Conservation (phyloP, 805 yeast species). For the Sungouiozyma ichnusensis region DNA sequence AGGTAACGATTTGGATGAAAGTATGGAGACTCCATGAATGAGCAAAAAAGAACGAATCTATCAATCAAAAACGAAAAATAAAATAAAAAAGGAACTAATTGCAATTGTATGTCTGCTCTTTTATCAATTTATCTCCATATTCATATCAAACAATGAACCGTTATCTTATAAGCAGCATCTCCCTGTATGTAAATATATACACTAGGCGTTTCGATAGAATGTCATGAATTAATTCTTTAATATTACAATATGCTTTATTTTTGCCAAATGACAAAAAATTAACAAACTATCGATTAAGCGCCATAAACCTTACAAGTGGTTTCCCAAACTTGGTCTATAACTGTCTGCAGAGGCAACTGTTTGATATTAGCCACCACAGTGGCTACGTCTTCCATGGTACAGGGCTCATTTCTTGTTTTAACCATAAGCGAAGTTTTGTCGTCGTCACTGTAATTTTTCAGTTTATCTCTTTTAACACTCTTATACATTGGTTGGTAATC, state of each 20-base stretch:
- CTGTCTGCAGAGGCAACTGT: conserved; percentile 31
- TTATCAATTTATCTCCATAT: neutral
- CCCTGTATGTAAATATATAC: neutral
- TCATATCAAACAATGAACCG: neutral
- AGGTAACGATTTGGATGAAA: neutral
- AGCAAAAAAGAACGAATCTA: neutral
- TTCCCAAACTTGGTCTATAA: conserved; percentile 41
- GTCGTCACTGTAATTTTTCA: conserved; percentile 17
- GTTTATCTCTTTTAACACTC: conserved; percentile 27
- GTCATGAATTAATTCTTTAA: conserved; percentile 5
- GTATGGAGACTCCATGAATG: neutral
- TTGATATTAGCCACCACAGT: conserved; percentile 48
- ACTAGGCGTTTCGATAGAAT: neutral
- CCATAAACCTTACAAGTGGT: conserved; percentile 39
- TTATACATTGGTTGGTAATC: conserved; percentile 23
- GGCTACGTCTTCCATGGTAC: conserved; percentile 72
- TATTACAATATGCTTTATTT: neutral
- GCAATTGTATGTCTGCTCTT: neutral
- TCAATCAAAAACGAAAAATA: no score
- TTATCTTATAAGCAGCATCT: no score
- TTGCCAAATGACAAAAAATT: neutral
- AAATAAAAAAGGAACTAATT: no score
- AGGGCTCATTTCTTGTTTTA: conserved; percentile 88
- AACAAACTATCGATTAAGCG: conserved; percentile 3
- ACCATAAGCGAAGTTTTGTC: conserved; percentile 36